Base-by-base conservation (phyloP, 495 filamentous ascomycete genomes). In the Hypoxylon trugodes region DNA sequence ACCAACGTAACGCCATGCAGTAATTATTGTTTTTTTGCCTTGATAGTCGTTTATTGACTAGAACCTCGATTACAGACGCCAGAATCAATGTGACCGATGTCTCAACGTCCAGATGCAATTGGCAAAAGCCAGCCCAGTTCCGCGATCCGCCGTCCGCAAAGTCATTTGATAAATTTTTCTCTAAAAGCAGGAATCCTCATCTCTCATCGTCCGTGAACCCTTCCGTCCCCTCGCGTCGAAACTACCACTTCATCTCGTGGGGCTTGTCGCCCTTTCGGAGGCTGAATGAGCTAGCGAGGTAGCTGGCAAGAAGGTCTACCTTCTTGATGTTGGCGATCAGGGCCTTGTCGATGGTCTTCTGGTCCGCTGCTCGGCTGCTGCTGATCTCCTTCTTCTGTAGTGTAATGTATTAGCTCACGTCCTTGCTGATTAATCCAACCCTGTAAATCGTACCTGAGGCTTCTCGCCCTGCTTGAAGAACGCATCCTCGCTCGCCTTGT, bases 401-500 rank as follows among this genome's bases (percentile, higher is more conserved):
- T 60, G 24, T 59, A 21, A 28, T 1, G 37, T 64, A 69, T 81
- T 62, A 77, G 74, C 41, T 58, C 37, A 35, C 36, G 16, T 25
- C 38, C 13, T 16, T 7, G 28, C 21, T 8, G 56, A 25, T 18
- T 24, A 42, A 6, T 24, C 8, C 16, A n/a, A 32, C 28, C 55
- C 40, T 51, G 46, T 19, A 22, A 21, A 63, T 84, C 90, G 69
- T 84, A 98, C 94, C 92, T 97, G 84, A 71, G 89, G 82, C 86
- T 95, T 96, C 86, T 96, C 91, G 74, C 92, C 93, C 83, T 96
- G 91, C 83, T 93, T 90, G 86, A 97, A 98, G 88, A 99, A 98
- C 74, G 96, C 91, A 81, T 97, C 95, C 79, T 92, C 89, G 78
- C 89, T 88, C 71, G 85, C 87, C 88, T 97, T 96, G 77, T 96